phyloP scores from a whole-genome alignment of 345 rosid genomes.

The Heritiera fomes region DNA sequence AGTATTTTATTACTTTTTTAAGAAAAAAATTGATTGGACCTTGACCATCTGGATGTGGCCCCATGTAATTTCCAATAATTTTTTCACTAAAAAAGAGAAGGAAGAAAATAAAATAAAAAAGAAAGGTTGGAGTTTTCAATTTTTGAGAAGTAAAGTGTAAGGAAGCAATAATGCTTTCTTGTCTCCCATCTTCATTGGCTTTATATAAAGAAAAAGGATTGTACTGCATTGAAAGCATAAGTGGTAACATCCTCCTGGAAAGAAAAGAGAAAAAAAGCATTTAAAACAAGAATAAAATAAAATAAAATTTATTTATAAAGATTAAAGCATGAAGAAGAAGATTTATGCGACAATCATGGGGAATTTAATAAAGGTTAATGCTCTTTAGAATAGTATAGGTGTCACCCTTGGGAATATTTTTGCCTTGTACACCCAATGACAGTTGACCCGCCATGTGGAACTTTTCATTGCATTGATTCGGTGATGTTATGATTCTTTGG shows the following conservation, averaged over 20 bases:
- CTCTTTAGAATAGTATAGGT: neutral
- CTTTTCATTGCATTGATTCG: neutral
- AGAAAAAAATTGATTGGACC: neutral
- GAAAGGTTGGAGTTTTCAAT: neutral
- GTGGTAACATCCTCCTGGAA: neutral
- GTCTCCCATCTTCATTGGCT: neutral
- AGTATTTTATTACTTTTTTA: neutral
- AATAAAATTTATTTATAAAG: neutral
- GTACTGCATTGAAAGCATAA: neutral
- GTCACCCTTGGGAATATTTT: neutral
- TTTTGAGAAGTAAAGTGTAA: neutral
- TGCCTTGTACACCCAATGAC: neutral
- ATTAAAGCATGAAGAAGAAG: neutral
- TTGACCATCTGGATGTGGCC: neutral
- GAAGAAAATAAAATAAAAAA: neutral
- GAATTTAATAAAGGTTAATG: neutral
- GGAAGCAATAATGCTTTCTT: conserved; percentile 6
- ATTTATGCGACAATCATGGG: neutral
- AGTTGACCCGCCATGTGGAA: neutral
- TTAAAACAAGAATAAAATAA: neutral
- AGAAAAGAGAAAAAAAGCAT: neutral
- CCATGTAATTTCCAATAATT: neutral
- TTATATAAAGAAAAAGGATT: neutral
- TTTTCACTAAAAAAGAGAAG: neutral
- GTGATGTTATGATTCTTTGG: neutral